A percentile compares a stretch with the other conserved stretches of the same genome.
Evolutionary conservation across 306 rosid genomes (phyloP).

Genomic region (Glycine tomentella): DNA sequence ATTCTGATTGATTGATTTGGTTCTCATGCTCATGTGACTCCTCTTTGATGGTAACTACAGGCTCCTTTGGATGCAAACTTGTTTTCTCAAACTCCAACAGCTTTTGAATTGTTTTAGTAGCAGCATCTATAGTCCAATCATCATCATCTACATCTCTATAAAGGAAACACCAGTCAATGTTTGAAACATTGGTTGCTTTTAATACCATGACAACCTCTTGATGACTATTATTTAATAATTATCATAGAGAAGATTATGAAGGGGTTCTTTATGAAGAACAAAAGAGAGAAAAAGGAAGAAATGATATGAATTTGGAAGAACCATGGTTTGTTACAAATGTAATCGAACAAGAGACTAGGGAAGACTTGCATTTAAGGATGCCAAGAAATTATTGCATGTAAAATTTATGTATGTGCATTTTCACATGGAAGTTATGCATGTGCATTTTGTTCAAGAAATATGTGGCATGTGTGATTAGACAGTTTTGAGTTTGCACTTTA

Average conservation of each 20-base stretch:
- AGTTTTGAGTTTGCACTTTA: background rate
- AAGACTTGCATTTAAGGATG: no score
- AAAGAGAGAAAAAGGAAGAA: background rate
- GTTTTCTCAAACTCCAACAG: slow-evolving; percentile 67
- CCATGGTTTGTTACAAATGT: background rate
- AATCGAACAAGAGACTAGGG: background rate
- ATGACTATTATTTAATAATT: background rate
- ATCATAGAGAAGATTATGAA: background rate
- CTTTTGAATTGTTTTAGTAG: slow-evolving; percentile 61
- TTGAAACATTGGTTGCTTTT: background rate
- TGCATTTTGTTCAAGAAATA: background rate
- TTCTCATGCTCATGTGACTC: slow-evolving; percentile 44
- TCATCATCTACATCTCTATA: slow-evolving; percentile 59
- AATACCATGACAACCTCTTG: background rate
- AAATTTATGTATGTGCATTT: background rate
- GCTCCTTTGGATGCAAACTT: slow-evolving; percentile 40
- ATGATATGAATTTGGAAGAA: background rate
- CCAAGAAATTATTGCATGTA: no score
- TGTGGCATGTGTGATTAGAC: slow-evolving; percentile 11
- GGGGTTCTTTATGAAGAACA: background rate
- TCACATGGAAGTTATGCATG: background rate
- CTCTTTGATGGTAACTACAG: slow-evolving; percentile 36
- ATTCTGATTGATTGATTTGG: slow-evolving; percentile 36
- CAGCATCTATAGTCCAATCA: slow-evolving; percentile 59
- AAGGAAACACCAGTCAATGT: background rate